Conservation (phyloP, 179 eudicot species). For the Carnegiea gigantea region DNA sequence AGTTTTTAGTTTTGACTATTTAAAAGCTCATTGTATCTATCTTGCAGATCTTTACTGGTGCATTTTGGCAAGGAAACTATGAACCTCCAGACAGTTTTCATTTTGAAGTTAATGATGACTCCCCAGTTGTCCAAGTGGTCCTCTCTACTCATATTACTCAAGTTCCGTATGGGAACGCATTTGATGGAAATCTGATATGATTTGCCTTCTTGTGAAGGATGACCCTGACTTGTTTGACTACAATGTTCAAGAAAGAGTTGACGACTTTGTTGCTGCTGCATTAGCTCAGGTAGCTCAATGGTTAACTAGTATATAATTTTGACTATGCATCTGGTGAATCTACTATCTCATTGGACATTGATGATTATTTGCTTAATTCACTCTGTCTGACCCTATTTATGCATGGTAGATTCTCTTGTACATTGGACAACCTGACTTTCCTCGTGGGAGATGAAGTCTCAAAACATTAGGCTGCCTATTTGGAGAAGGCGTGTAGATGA, state of each 20-base stretch:
- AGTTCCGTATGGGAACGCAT: background rate
- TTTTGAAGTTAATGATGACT: slow-evolving; percentile 80
- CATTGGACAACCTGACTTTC: background rate
- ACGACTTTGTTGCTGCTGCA: slow-evolving; percentile 90
- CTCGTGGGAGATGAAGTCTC: no score
- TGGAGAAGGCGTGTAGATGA: no score
- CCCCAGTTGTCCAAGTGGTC: slow-evolving; percentile 77
- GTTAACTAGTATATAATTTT: slow-evolving; percentile 17
- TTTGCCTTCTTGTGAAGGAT: slow-evolving; percentile 60
- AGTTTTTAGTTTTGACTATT: background rate
- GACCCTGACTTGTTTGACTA: slow-evolving; percentile 79
- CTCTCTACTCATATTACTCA: slow-evolving; percentile 11
- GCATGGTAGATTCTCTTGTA: background rate
- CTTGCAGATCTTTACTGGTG: slow-evolving; percentile 86
- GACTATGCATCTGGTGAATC: background rate
- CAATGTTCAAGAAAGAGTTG: slow-evolving; percentile 85
- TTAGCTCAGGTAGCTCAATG: slow-evolving; percentile 61
- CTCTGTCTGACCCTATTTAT: background rate
- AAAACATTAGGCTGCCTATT: no score
- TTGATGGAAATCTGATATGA: slow-evolving; percentile 10
- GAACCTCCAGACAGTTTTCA: slow-evolving; percentile 91
- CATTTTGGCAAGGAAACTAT: slow-evolving; percentile 71
- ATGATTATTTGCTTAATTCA: background rate
- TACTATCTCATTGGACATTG: background rate
- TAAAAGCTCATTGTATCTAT: slow-evolving; percentile 12